Conservation (phyloP, 768 basidiomycete species). For the Suillus clintonianus region DNA sequence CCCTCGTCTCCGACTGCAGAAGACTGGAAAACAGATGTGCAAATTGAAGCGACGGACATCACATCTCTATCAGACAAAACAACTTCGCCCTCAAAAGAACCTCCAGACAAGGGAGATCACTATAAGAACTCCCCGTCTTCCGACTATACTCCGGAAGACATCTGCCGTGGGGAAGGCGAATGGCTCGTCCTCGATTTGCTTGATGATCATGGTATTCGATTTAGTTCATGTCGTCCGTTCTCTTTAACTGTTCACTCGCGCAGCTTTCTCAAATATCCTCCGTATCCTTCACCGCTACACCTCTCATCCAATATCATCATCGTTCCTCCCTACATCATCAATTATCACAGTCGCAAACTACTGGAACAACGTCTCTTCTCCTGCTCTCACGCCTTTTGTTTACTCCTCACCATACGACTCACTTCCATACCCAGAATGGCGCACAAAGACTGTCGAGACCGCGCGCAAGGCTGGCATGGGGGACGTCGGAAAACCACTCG, state of each 20-base stretch:
- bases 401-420: constrained; percentile 35
- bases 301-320: constrained; percentile 35
- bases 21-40: constrained; percentile 5
- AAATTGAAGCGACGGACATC: constrained; percentile 7
- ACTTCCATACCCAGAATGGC: constrained; percentile 71
- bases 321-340: constrained; percentile 44
- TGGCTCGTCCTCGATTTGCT: constrained; percentile 57
- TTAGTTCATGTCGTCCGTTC: neutral
- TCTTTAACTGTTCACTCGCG: neutral
- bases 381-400: constrained; percentile 22
- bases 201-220: constrained; percentile 41
- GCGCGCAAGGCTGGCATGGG: constrained; percentile 62
- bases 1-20: constrained; percentile 29
- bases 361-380: constrained; percentile 11
- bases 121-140: constrained; percentile 1
- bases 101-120: constrained; percentile 2
- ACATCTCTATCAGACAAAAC: neutral
- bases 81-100: constrained; percentile 2
- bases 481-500: constrained; percentile 55
- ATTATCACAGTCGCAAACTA: constrained; percentile 59
- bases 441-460: constrained; percentile 46
- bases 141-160: constrained; percentile 8
- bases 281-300: constrained; percentile 53
- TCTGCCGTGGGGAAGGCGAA: constrained; percentile 34
- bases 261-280: constrained; percentile 52